Base-by-base conservation (phyloP, 306 rosid species). In the Lathyrus sativus region DNA sequence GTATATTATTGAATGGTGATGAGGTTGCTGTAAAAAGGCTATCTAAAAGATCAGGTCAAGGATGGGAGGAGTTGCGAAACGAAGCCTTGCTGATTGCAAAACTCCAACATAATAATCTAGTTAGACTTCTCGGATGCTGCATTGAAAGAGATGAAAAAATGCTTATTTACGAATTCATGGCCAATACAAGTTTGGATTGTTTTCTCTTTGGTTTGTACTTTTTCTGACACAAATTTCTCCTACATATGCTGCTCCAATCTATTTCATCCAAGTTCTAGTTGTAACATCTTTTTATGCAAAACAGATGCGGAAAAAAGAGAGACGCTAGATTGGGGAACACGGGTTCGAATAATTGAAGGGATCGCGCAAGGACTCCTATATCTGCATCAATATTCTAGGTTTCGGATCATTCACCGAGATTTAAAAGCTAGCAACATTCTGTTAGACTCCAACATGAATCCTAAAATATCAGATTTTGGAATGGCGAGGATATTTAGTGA, bases 401-500 rank as follows among this genome's bases (percentile, higher is more conserved):
- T 77, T 0, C 17, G 76, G 11, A 76, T 76, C 31, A 73, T 81
- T 62, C 76, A 76, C 0, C 68, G 76, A 68, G 74, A 81, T 55
- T 18, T 81, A 12, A 76, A 76, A 65, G 76, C 65, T 7, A 71
- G 81, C 33, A 73, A 81, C n/a, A 76, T 76, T 18, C 50, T 76
- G 46, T 33, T 80, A 14, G 76, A 80, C 13, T 24, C 19, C 37
- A 22, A 76, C 19, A 68, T 76, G 76, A 68, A 81, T 11, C 85
- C 79, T 1, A 76, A 81, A 73, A 76, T 81, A 46, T 81, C 76
- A 46, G 76, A 81, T 57, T 81, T 81, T 49, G 85, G 81, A 39
- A 55, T 81, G 64, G 68, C 82, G 1, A 73, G 63, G 29, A 59
- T 73, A 18, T 81, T 81, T 65, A 62, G 37, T 19, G 44, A 19